These are phyloP conservation scores for Didymella exigua DNA, from an alignment of 2,329 filamentous ascomycete species.

Conservation along the genomic window DNA sequence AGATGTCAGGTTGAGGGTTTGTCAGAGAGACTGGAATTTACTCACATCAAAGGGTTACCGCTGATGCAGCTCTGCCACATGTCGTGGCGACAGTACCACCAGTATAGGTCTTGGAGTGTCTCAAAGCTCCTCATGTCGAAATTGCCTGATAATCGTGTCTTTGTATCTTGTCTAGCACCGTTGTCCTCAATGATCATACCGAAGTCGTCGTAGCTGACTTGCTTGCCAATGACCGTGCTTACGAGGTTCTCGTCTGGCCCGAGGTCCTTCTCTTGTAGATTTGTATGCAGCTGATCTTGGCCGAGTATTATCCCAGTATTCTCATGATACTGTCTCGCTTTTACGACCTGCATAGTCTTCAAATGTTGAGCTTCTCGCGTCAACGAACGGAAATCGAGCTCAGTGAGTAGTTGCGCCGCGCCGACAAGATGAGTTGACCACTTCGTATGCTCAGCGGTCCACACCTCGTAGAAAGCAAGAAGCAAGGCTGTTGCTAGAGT, in stretches of 20 bases:
- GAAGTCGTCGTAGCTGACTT: constrained; percentile 63
- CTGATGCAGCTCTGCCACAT: constrained; percentile 88
- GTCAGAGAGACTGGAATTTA: constrained; percentile 24
- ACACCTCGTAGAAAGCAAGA: constrained; percentile 90
- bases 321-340: constrained; percentile 46
- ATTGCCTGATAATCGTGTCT: constrained; percentile 37
- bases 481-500: constrained; percentile 88
- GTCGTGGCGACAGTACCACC: constrained; percentile 97
- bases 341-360: constrained; percentile 57
- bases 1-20: constrained; percentile 27
- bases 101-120: constrained; percentile 83
- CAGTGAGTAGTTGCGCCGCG: constrained; percentile 78
- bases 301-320: constrained; percentile 42
- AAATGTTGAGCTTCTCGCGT: constrained; percentile 72
- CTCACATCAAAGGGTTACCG: constrained; percentile 83
- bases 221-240: constrained; percentile 62
- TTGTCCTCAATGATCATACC: constrained; percentile 55
- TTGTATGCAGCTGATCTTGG: constrained; percentile 33
- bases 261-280: constrained; percentile 55
- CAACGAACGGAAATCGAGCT: constrained; percentile 78
- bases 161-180: constrained; percentile 39
- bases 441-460: constrained; percentile 91
- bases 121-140: constrained; percentile 79
- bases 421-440: constrained; percentile 94
- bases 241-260: constrained; percentile 58